Base-by-base conservation (phyloP, 2,329 filamentous ascomycete species). In the Colletotrichum somersetense region DNA sequence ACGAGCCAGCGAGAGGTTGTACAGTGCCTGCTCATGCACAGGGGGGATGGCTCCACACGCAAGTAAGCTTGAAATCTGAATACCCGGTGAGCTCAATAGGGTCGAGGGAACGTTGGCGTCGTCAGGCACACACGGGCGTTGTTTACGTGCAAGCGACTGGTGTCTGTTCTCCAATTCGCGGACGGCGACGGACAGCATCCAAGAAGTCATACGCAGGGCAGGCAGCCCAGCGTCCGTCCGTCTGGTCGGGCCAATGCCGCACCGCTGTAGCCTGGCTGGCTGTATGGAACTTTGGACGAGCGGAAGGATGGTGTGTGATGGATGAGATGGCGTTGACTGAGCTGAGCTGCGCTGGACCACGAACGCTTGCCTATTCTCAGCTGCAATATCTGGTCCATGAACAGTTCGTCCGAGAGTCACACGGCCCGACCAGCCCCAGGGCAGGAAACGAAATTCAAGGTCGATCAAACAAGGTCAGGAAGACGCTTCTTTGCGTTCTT, bases 11-110 rank as follows among this genome's bases (percentile, higher is more conserved):
- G 53, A 48, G 35, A 42, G 66, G 66, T 61, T 62, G 66, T 56
- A 64, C 53, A 35, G 59, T 58, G 59, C 65, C 53, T 72, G 59
- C 40, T 61, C 58, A 64, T 65, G 66, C 48, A 69, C 20, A 46
- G 55, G 30, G 30, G 30, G 48, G 33, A 26, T 61, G 61, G 46
- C 59, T 72, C 66, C 59, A 56, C 66, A 65, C 59, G 52, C 69
- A 69, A 69, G 69, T 72, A 72, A 72, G 69, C 69, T 72, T 72
- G 66, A 64, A 64, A 64, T 61, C 66, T 69, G 66, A 59, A 55
- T 66, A 64, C 46, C 61, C 55, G 61, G 66, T 57, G 50, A 48
- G 52, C 38, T 35, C 52, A 40, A 64, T 23, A 52, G 16, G 35
- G 50, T 35, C 61, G 59, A 44, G 63, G 62, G 46, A 44, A 48